Conservation (phyloP, 495 filamentous ascomycete species). For the Xylaria palmicola region DNA sequence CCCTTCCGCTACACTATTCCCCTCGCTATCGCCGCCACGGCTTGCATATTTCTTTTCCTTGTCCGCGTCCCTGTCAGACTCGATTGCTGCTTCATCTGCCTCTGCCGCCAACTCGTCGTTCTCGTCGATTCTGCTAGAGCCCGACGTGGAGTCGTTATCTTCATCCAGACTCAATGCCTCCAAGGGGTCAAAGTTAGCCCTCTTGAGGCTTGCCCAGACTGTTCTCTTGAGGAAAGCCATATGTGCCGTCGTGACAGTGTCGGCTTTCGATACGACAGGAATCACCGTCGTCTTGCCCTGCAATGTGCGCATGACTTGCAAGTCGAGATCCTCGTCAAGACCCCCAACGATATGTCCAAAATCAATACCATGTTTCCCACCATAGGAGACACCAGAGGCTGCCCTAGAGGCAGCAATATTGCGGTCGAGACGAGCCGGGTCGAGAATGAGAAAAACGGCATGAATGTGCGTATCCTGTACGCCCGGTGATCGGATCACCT, state of each 20-base stretch:
- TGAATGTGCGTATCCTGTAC: conserved; percentile 96
- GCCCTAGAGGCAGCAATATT: conserved; percentile 71
- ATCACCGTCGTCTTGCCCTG: conserved; percentile 96
- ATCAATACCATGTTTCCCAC: conserved; percentile 47
- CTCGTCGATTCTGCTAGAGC: conserved; percentile 59
- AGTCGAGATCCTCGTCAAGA: conserved; percentile 84
- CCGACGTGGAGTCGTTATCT: conserved; percentile 55
- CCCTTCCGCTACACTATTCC: background rate
- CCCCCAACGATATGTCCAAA: conserved; percentile 57
- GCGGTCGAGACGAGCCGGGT: conserved; percentile 80
- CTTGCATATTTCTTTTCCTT: too few relatives aligned
- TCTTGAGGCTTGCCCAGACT: conserved; percentile 84
- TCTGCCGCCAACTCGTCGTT: conserved; percentile 56
- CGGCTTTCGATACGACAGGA: conserved; percentile 94
- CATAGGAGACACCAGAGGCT: conserved; percentile 50
- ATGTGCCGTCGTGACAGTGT: conserved; percentile 89
- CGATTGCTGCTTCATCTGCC: conserved; percentile 24
- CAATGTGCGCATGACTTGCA: conserved; percentile 84
- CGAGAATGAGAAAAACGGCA: conserved; percentile 88
- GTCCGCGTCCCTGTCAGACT: conserved; percentile 18
- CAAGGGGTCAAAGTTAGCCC: conserved; percentile 82
- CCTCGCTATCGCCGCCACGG: too few relatives aligned
- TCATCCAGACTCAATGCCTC: conserved; percentile 82
- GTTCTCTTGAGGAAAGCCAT: conserved; percentile 91
- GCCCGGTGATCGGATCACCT: conserved; percentile 88